phyloP scores from a whole-genome alignment of 1,284 basidiomycete genomes.

The Grifola frondosa region DNA sequence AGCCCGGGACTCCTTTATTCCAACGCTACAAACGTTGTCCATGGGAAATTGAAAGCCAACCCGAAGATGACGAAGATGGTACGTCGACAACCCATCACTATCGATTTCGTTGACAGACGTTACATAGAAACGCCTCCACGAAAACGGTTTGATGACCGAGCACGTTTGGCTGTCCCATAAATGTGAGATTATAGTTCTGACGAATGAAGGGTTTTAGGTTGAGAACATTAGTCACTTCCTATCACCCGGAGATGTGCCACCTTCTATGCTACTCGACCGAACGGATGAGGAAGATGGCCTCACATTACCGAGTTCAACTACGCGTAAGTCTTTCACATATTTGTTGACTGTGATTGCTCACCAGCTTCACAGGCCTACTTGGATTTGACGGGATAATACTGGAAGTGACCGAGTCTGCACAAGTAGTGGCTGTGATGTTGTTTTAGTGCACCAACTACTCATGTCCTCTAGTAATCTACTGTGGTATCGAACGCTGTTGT shows the following conservation, averaged over 20 bases:
- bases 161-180: constrained; percentile 28
- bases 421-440: constrained; percentile 70
- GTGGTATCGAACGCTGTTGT: not conserved
- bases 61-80: constrained; percentile 80
- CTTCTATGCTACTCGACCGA: constrained; percentile 84
- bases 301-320: constrained; percentile 68
- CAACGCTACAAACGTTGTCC: constrained; percentile 88
- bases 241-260: constrained; percentile 63
- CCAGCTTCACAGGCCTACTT: constrained; percentile 50
- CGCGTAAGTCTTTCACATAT: constrained; percentile 48
- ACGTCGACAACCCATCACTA: constrained; percentile 19
- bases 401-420: constrained; percentile 77
- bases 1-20: constrained; percentile 87
- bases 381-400: constrained; percentile 83
- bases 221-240: constrained; percentile 77
- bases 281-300: constrained; percentile 78
- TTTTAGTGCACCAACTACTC: constrained; percentile 42
- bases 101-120: too few relatives aligned
- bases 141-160: constrained; percentile 67
- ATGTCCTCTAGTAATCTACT: not conserved
- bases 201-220: constrained; percentile 42
- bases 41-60: constrained; percentile 76
- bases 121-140: constrained; percentile 67
- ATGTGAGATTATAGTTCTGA: not conserved
- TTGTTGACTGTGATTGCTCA: not conserved